A percentile compares a stretch with the other conserved stretches of the same genome.
Evolutionary conservation across 257 asterid genomes (phyloP).

Genomic region (Jacaranda copaia): DNA sequence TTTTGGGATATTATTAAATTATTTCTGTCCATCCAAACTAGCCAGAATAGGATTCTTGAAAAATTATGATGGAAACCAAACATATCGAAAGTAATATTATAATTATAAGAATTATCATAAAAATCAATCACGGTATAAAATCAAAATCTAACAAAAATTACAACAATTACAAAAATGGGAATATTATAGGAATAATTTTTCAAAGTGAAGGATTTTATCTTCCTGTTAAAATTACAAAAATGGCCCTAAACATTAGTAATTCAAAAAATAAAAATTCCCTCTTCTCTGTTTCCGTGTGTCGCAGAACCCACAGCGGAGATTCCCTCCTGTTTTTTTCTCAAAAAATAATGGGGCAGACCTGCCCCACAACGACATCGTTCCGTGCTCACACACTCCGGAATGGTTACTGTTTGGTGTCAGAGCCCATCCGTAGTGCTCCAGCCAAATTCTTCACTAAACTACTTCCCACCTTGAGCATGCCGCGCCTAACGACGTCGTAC

Average conservation of each 20-base stretch:
- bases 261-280: slow-evolving; percentile 35
- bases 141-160: no score
- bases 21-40: no score
- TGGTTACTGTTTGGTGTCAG: slow-evolving; percentile 46
- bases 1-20: no score
- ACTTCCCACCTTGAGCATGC: background rate
- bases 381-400: slow-evolving; percentile 27
- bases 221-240: slow-evolving; percentile 30
- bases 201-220: background rate
- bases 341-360: slow-evolving; percentile 16
- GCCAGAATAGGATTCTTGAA: no score
- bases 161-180: no score
- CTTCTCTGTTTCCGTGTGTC: slow-evolving; percentile 47
- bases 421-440: slow-evolving; percentile 37
- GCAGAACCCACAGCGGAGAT: slow-evolving; percentile 45
- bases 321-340: slow-evolving; percentile 35
- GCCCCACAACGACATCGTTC: slow-evolving; percentile 40
- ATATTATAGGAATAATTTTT: no score
- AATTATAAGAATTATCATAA: no score
- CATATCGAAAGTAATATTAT: no score
- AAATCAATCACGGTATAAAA: no score
- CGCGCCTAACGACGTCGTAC: slow-evolving; percentile 41
- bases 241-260: slow-evolving; percentile 9
- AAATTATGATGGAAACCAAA: no score
- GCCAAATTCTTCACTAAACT: slow-evolving; percentile 35